Conservation (phyloP, 2,329 filamentous ascomycete genomes). For the Reticulascus tulasneorum region DNA sequence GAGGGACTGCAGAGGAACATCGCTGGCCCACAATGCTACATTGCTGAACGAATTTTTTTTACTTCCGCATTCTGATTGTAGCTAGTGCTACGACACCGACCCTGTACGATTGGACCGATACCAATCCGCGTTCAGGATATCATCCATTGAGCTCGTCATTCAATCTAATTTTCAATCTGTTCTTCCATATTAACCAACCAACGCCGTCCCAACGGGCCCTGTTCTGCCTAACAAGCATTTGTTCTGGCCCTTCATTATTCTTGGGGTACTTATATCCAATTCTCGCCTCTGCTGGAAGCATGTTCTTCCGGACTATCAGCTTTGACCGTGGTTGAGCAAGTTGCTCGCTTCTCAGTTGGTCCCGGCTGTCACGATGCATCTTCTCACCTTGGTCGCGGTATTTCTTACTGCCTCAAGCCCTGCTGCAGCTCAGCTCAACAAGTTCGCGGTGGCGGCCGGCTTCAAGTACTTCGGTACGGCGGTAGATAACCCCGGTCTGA, state of each 20-base stretch:
- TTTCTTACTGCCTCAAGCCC: slow-evolving; percentile 4
- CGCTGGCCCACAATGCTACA: no score
- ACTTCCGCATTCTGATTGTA: no score
- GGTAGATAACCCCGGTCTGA: slow-evolving; percentile 4
- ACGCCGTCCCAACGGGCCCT: background rate
- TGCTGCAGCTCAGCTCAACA: slow-evolving; percentile 7
- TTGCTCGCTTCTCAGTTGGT: background rate
- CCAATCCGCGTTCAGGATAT: no score
- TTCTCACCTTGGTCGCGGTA: background rate
- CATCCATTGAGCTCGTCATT: no score
- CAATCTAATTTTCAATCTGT: no score
- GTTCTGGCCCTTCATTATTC: background rate
- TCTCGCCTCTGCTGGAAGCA: background rate
- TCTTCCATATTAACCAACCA: slow-evolving; percentile 7
- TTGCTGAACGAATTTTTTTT: no score
- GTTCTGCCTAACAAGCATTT: slow-evolving; percentile 1
- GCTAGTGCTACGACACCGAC: no score
- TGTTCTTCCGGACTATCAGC: background rate
- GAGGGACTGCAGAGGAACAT: no score
- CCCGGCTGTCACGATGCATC: background rate
- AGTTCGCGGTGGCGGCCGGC: slow-evolving; percentile 4
- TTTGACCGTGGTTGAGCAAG: background rate
- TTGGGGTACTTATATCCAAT: background rate
- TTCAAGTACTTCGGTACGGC: slow-evolving; percentile 13
- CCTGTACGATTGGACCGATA: no score